A percentile compares a stretch with the other conserved stretches of the same genome.
These are phyloP conservation scores for Calocybe cyanea DNA, from an alignment of 768 basidiomycete genomes.

Conservation along the genomic window DNA sequence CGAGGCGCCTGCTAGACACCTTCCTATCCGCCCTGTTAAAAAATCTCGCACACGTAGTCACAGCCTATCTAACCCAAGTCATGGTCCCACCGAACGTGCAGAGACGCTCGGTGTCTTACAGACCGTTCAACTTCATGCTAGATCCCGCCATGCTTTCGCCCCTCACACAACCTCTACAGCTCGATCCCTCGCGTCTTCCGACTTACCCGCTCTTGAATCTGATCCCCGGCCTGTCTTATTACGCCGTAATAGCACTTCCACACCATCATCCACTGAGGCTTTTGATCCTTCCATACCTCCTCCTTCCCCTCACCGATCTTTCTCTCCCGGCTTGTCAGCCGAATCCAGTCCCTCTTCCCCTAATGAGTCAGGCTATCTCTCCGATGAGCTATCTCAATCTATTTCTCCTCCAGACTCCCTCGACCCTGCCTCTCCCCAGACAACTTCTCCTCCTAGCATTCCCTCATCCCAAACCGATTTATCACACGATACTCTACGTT, in stretches of 20 bases:
- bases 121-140: slow-evolving; percentile 60
- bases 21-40: slow-evolving; percentile 25
- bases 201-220: slow-evolving; percentile 16
- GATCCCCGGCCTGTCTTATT: slow-evolving; percentile 30
- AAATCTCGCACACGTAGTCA: slow-evolving; percentile 50
- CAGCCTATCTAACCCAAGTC: slow-evolving; percentile 50
- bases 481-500: slow-evolving; percentile 18
- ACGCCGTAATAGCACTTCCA: slow-evolving; percentile 47
- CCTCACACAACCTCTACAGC: slow-evolving; percentile 13
- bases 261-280: slow-evolving; percentile 21
- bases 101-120: slow-evolving; percentile 56
- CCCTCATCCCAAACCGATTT: slow-evolving; percentile 1
- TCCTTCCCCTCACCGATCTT: slow-evolving; percentile 10
- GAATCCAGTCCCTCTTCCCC: slow-evolving; percentile 11
- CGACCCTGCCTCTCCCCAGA: slow-evolving; percentile 16
- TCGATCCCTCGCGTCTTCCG: slow-evolving; percentile 12
- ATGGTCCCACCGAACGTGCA: slow-evolving; percentile 35
- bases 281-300: slow-evolving; percentile 19
- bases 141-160: slow-evolving; percentile 56
- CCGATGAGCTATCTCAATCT: background rate
- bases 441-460: slow-evolving; percentile 8
- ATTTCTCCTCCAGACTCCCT: slow-evolving; percentile 14
- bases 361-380: background rate
- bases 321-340: slow-evolving; percentile 11
- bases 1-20: slow-evolving; percentile 33